A percentile compares a stretch with the other conserved stretches of the same genome.
Evolutionary conservation across 1,284 basidiomycete species (phyloP).

Genomic region (Tilletia indica): DNA sequence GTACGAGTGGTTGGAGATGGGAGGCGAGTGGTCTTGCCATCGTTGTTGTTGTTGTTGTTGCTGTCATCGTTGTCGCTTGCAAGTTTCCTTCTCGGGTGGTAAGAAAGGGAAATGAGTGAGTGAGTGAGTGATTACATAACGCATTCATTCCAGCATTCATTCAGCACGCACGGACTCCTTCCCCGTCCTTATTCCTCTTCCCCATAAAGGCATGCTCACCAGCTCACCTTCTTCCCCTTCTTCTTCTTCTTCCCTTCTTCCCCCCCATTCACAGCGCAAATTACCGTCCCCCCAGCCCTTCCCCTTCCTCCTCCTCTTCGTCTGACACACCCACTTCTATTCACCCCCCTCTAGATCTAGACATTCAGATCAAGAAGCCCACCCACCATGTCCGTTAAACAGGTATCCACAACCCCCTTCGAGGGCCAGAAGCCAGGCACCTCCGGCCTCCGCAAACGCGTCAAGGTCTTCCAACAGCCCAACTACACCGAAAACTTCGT

Average conservation of each 20-base stretch:
- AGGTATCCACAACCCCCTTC: slow-evolving; percentile 49
- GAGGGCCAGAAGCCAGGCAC: slow-evolving; percentile 56
- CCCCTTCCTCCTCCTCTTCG: too few relatives aligned
- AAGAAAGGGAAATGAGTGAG: neutral
- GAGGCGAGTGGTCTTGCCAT: neutral
- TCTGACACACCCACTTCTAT: too few relatives aligned
- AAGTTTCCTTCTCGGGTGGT: too few relatives aligned
- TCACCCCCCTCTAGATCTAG: neutral
- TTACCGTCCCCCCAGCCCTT: too few relatives aligned
- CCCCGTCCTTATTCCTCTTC: too few relatives aligned
- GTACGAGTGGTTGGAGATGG: slow-evolving; percentile 21
- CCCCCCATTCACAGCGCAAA: neutral
- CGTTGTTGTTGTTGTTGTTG: neutral
- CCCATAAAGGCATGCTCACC: neutral
- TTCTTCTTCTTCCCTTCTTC: neutral
- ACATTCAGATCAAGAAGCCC: neutral
- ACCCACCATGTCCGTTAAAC: slow-evolving; percentile 41
- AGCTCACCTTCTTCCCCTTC: neutral
- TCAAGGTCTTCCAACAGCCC: slow-evolving; percentile 60
- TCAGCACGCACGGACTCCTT: too few relatives aligned
- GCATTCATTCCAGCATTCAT: neutral
- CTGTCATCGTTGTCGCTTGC: neutral
- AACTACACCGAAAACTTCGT: slow-evolving; percentile 99
- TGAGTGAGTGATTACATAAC: neutral
- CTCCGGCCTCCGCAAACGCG: slow-evolving; percentile 53